Percentiles rank a stretch among this genome's conserved stretches.
These are phyloP conservation scores for Phylloporus sp. DNA, from an alignment of 768 basidiomycete genomes.

Conservation along the genomic window DNA sequence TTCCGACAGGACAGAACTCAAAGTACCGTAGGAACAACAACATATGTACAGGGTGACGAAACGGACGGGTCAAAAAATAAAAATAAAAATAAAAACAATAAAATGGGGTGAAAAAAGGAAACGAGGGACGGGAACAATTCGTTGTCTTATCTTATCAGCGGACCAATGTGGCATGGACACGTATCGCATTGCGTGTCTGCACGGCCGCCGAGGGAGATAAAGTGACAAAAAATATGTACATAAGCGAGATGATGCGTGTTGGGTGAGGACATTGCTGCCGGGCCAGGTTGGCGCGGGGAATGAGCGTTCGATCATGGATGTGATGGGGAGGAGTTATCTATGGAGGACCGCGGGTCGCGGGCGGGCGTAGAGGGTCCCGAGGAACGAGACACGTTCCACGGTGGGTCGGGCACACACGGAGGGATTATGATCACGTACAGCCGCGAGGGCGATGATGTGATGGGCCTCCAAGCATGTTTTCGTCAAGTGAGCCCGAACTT, in stretches of 20 bases:
- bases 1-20: not conserved
- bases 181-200: conserved; percentile 17
- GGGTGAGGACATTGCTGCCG: conserved; percentile 9
- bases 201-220: conserved; percentile 20
- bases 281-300: conserved; percentile 7
- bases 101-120: conserved; percentile 12
- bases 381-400: conserved; percentile 19
- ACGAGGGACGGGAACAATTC: conserved; percentile 4
- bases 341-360: conserved; percentile 16
- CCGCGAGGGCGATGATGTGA: conserved; percentile 15
- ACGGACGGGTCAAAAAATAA: conserved; percentile 9
- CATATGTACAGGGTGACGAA: conserved; percentile 9
- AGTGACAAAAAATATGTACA: conserved; percentile 6
- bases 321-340: conserved; percentile 4
- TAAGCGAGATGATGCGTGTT: conserved; percentile 3
- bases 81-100: conserved; percentile 7
- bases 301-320: conserved; percentile 1
- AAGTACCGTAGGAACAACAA: too few relatives aligned
- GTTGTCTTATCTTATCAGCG: conserved; percentile 29
- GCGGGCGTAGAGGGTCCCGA: conserved; percentile 18
- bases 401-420: conserved; percentile 12
- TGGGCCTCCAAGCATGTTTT: too few relatives aligned
- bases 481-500: too few relatives aligned
- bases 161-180: conserved; percentile 21
- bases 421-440: conserved; percentile 20